Base-by-base conservation (phyloP, 2,329 filamentous ascomycete genomes). In the Pseudomassariella vexata region DNA sequence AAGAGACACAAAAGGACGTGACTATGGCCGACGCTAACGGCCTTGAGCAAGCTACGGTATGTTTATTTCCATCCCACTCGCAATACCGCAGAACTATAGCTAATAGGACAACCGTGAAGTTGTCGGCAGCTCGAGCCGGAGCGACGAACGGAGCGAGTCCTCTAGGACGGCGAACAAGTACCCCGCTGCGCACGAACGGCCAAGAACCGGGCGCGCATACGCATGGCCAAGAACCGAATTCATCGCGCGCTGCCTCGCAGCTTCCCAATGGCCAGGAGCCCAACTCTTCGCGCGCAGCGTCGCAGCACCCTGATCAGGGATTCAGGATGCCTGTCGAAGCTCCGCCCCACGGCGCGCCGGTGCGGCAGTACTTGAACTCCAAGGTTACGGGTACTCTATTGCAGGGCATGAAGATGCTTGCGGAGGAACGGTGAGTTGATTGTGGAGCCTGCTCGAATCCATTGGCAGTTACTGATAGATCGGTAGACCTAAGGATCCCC, bases 381-480 rank as follows among this genome's bases (percentile, higher is more conserved):
- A 84, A 79, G 46, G 72, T 88, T 24, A 83, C 81, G 1, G 74
- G 74, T 1, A 70, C 73, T 17, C 49, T 88, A 36, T 60, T 87
- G 23, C 82, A 87, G 47, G 83, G 82, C 16, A 83, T 88, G 79
- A 87, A 86, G 61, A 57, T 70, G 34, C 53, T 88, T 38, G 80
- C 79, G 5, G 78, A 74, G 44, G 79, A 86, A 24, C 75, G 82
- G 82, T 86, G 59, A 50, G 80, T 70, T 25, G 24, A 19, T 14
- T 14, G 6, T 22, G 8, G n/a, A 22, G n/a, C n/a, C n/a, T n/a
- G n/a, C n/a, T n/a, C n/a, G n/a, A n/a, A n/a, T n/a, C n/a, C n/a
- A n/a, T n/a, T 6, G 15, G 18, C 14, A 18, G 6, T 17, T 24
- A 19, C 31, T 32, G 32, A 43, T 19, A 9, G 24, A 12, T 10